Base-by-base conservation (phyloP, 2,329 filamentous ascomycete genomes). In the Pseudogymnoascus sp. region DNA sequence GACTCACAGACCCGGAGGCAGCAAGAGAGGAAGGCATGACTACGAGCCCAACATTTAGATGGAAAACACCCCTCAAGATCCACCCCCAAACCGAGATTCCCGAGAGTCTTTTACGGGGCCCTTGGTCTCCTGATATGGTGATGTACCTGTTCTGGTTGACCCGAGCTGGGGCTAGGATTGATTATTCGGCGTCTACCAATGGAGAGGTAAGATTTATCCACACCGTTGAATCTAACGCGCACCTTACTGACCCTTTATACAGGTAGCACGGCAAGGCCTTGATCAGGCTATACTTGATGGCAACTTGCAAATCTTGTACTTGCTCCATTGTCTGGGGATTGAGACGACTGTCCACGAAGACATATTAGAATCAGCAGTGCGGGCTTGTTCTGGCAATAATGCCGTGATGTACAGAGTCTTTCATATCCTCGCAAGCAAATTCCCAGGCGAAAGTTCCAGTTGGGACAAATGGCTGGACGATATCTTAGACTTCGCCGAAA, bases 91-190 rank as follows among this genome's bases (percentile, higher is more conserved):
- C 50, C 5, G 50, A 56, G 61, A 70, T 74, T 35, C 72, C 72
- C 1, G 50, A 68, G 18, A 68, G 65, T 28, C 64, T 73, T n/a
- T 67, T 74, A 6, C 60, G 63, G 7, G 70, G 71, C 10, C 71
- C 71, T 8, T 74, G 71, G 71, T 63, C 65, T 12, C 66, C 72
- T 28, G 67, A 68, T 0, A 64, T 65, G 35, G 59, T 70, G 5
- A 64, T 63, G 31, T 63, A 67, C 62, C 65, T 74, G 8, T 74
- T 67, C 61, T 72, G 71, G 69, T 59, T 73, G 8, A 64, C 67
- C 10, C 69, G 67, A 37, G 68, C 66, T 33, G 68, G 70, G 28
- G 71, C 67, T 18, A 40, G 33, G 33, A 65, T 74, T 47, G 65
- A 70, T 37, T 71, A 66, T 66, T 21, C 66, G 6, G 66, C 56